Evolutionary conservation across 2,329 filamentous ascomycete genomes (phyloP), one percentile per base, ranked within the genome.

Genomic region (Cryphonectria nitschkei): DNA sequence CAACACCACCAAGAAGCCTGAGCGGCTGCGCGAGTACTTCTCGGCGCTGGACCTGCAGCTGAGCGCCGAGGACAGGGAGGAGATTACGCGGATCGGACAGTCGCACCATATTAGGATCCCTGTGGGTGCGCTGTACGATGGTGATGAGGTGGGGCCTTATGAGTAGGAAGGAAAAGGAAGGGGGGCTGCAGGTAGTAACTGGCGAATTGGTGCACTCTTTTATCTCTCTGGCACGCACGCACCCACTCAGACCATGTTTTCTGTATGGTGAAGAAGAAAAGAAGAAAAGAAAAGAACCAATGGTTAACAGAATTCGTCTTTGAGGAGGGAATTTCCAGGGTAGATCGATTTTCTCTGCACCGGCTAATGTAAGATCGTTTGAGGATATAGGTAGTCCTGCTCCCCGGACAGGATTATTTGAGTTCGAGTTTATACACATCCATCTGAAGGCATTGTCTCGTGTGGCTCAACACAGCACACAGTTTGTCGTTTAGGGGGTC

Each of bases 11-110:
- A 70, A 70, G 19, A 80, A 79, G 66, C 74, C 76, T 43, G 78
- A 78, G 73, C 74, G 79, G 29, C 75, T 80, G 60, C 77, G 77
- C 63, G 80, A 80, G 70, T 78, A 77, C 58, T 68, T 79, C n/a
- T 68, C 74, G 3, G 75, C 78, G 9, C 73, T 76, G 50, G 74
- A 73, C 5, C 77, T 79, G 26, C 75, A 76, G 74, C 74, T 82
- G 26, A 77, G 73, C 1, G 72, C 74, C 4, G 77, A 77, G 67
- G 80, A 80, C 64, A 67, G 80, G 16, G 71, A 78, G 70, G 75
- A 75, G 68, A 78, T 81, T n/a, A 69, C 68, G 32, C 41, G 9
- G 32, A 29, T 60, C 9, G 68, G 68, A 2, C 68, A 69, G 62
- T 16, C 39, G n/a, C 56, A 22, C 8, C 62, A 69, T 14, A 41